These are phyloP conservation scores for Colletotrichum noveboracense DNA, from an alignment of 2,329 filamentous ascomycete species.

Conservation along the genomic window DNA sequence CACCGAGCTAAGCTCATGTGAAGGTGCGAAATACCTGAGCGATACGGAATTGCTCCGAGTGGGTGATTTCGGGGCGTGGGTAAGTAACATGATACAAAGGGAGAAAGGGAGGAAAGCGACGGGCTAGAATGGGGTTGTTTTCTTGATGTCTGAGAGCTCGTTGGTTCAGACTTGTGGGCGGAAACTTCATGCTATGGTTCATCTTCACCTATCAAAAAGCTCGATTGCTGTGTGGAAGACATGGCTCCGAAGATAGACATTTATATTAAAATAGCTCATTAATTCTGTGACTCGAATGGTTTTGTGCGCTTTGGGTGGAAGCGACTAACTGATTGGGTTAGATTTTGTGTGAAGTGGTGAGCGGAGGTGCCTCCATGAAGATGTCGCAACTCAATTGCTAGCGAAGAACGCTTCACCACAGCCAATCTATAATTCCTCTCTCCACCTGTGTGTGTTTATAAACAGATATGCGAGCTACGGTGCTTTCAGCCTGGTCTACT, in stretches of 20 bases:
- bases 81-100: not conserved
- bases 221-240: not conserved
- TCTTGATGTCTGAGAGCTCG: fast-evolving
- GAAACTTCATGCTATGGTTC: no score
- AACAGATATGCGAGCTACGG: fast-evolving
- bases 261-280: no score
- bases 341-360: fast-evolving
- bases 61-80: fast-evolving
- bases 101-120: not conserved
- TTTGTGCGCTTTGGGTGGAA: no score
- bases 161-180: not conserved
- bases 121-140: fast-evolving
- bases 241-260: no score
- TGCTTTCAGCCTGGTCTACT: not conserved
- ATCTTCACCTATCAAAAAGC: not conserved
- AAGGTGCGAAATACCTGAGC: not conserved
- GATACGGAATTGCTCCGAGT: fast-evolving
- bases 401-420: not conserved
- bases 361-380: fast-evolving
- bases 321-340: no score
- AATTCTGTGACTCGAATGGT: no score
- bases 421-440: not conserved
- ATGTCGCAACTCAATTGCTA: fast-evolving
- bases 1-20: fast-evolving
- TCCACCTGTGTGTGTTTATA: fast-evolving